Conservation (phyloP, 495 filamentous ascomycete genomes). For the Penicillium coffeae region DNA sequence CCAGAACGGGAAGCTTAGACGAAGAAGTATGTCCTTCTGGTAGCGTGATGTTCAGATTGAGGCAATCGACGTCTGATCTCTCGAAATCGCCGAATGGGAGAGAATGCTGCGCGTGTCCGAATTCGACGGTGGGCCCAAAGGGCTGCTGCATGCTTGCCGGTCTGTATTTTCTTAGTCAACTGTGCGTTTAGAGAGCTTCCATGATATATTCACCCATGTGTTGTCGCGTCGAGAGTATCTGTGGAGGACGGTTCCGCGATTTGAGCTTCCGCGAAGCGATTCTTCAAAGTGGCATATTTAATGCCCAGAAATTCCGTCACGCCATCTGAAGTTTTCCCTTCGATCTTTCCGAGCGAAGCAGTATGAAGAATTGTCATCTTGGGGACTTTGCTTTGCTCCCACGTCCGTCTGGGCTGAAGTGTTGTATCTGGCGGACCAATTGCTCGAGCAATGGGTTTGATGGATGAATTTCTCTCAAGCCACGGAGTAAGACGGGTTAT, state of each 20-base stretch:
- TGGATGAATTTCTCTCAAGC: no score
- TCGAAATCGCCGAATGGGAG: conserved; percentile 26
- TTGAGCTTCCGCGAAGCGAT: conserved; percentile 29
- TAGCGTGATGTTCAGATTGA: conserved; percentile 42
- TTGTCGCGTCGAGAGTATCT: conserved; percentile 23
- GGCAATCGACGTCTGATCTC: conserved; percentile 35
- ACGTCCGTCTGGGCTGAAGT: neutral
- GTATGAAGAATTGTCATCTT: neutral
- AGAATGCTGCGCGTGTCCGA: conserved; percentile 24
- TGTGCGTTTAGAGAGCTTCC: neutral
- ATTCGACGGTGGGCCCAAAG: conserved; percentile 25
- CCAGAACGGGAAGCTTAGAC: conserved; percentile 39
- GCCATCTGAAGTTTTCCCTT: conserved; percentile 16
- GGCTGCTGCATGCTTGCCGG: conserved; percentile 23
- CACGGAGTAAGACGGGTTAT: no score
- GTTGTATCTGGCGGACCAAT: no score
- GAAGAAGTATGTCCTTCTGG: conserved; percentile 24
- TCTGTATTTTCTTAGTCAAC: conserved; percentile 11
- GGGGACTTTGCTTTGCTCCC: neutral
- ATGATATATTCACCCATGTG: conserved; percentile 20
- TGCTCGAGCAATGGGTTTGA: no score
- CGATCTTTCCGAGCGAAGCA: conserved; percentile 17
- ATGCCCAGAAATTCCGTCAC: conserved; percentile 32
- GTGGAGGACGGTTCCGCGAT: conserved; percentile 18
- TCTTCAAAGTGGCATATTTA: conserved; percentile 31